Conservation (phyloP, 805 yeast genomes). For the Komagataella populi region DNA sequence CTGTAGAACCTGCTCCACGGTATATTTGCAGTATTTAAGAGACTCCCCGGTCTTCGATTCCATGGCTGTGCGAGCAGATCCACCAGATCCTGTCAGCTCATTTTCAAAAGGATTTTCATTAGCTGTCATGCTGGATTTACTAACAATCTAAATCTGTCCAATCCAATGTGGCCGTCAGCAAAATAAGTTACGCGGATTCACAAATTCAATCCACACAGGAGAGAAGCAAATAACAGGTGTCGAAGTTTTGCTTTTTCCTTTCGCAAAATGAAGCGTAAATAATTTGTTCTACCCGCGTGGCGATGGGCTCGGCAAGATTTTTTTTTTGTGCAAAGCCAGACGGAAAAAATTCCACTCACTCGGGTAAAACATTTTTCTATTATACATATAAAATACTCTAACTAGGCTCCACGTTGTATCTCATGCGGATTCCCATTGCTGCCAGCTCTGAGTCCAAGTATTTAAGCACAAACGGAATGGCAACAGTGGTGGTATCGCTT, state of each 20-base stretch:
- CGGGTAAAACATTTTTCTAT: not conserved
- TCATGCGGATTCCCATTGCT: slow-evolving; percentile 95
- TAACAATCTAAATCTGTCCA: not conserved
- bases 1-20: slow-evolving; percentile 51
- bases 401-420: slow-evolving; percentile 70
- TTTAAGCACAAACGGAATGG: slow-evolving; percentile 91
- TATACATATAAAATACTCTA: slow-evolving; percentile 5
- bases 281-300: not conserved
- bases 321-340: not conserved
- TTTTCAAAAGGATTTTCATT: slow-evolving; percentile 2
- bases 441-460: slow-evolving; percentile 90
- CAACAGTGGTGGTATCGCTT: slow-evolving; percentile 84
- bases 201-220: not conserved
- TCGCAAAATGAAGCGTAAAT: not conserved
- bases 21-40: slow-evolving; percentile 35
- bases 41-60: not conserved
- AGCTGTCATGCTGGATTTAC: not conserved
- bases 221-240: not conserved
- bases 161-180: not conserved
- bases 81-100: not conserved
- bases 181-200: not conserved
- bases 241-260: not conserved
- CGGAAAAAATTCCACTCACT: not conserved
- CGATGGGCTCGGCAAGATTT: not conserved
- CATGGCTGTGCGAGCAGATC: not conserved